Conservation (phyloP, 495 filamentous ascomycete genomes). For the Geopyxis carbonaria region DNA sequence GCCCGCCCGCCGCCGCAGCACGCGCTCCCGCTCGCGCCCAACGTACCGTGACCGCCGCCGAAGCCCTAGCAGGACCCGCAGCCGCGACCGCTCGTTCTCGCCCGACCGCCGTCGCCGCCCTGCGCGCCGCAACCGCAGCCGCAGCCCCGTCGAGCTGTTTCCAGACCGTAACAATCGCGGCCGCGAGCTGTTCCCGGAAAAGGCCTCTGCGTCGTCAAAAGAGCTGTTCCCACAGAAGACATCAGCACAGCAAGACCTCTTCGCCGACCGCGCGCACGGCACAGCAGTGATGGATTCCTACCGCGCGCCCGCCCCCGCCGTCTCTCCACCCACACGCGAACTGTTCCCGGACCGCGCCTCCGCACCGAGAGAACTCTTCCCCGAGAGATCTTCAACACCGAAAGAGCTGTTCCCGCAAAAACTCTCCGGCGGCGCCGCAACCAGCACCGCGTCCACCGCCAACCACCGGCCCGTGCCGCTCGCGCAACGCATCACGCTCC, state of each 20-base stretch:
- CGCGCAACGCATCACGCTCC: conserved; percentile 17
- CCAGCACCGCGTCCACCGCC: not conserved
- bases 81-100: not conserved
- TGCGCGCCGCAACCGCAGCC: not conserved
- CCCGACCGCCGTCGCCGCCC: not conserved
- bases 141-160: conserved; percentile 3
- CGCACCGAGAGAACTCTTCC: conserved; percentile 15
- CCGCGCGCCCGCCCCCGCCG: not conserved
- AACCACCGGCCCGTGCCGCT: conserved; percentile 4
- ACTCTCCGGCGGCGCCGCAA: conserved; percentile 3
- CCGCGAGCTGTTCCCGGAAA: no score
- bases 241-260: not conserved
- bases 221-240: conserved; percentile 3
- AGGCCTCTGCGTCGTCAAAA: conserved; percentile 1
- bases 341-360: not conserved
- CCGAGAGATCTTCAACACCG: conserved; percentile 7
- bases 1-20: conserved; percentile 5
- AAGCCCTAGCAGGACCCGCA: not conserved
- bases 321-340: conserved; percentile 4
- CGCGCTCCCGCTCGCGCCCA: not conserved
- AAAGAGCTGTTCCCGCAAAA: conserved; percentile 14
- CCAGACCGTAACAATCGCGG: not conserved
- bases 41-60: not conserved
- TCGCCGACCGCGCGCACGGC: not conserved
- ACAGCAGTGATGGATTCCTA: conserved; percentile 2